phyloP scores from a whole-genome alignment of 768 basidiomycete species.

The Boletus insuetus region DNA sequence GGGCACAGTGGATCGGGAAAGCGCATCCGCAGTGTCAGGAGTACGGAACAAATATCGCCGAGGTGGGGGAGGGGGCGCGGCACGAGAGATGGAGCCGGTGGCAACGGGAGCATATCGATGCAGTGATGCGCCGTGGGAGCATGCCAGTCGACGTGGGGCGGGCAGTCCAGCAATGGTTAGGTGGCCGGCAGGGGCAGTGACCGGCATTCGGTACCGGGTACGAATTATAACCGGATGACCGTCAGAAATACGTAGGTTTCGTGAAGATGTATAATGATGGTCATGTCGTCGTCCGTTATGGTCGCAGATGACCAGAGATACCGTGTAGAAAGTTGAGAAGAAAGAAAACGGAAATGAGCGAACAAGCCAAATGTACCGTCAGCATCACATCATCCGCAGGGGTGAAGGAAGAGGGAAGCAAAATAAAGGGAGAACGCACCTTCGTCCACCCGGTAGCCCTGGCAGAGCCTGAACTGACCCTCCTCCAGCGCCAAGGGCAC shows the following conservation, averaged over 20 bases:
- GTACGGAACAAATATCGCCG: not conserved
- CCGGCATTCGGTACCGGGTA: conserved; percentile 13
- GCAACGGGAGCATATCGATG: conserved; percentile 1
- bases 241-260: not conserved
- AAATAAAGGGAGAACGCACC: conserved; percentile 22
- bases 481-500: not conserved
- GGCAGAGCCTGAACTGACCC: conserved; percentile 5
- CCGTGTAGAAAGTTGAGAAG: not conserved
- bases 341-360: not conserved
- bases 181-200: not conserved
- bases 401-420: not conserved
- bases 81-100: conserved; percentile 3
- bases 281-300: not conserved
- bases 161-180: not conserved
- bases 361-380: not conserved
- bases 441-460: conserved; percentile 21
- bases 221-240: conserved; percentile 5
- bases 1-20: not conserved
- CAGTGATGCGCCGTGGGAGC: conserved; percentile 4
- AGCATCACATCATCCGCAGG: conserved; percentile 6
- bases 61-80: not conserved
- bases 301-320: not conserved
- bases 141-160: conserved; percentile 4
- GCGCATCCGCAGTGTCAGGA: not conserved
- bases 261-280: not conserved